Evolutionary conservation across 352 stramenopile species (phyloP).

Genomic region (Phytophthora idaei): DNA sequence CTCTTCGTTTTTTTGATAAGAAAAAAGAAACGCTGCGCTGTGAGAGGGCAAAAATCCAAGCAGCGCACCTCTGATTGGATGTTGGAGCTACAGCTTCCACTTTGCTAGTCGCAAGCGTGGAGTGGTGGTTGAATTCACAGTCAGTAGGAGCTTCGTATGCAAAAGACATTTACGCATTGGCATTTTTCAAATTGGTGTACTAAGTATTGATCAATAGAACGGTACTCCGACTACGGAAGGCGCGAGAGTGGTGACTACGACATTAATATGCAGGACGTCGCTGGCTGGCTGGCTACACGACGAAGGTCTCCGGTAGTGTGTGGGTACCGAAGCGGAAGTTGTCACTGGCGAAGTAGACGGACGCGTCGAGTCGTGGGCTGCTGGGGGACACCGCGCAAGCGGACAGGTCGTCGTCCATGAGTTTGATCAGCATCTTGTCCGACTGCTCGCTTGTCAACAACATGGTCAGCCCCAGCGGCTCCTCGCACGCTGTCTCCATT

Average conservation of each 20-base stretch:
- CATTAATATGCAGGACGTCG: neutral
- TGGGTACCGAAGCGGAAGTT: slow-evolving; percentile 23
- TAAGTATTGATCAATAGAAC: slow-evolving; percentile 5
- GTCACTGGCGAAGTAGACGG: slow-evolving; percentile 20
- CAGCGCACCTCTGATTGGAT: slow-evolving; percentile 14
- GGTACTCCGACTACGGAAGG: slow-evolving; percentile 1
- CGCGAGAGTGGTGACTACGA: slow-evolving; percentile 7
- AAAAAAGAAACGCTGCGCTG: too few relatives aligned
- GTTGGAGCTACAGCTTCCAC: neutral
- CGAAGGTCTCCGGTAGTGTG: slow-evolving; percentile 34
- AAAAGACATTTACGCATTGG: slow-evolving; percentile 7
- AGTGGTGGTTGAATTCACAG: slow-evolving; percentile 31
- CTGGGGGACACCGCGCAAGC: slow-evolving; percentile 9
- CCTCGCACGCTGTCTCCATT: slow-evolving; percentile 7
- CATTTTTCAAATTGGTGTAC: slow-evolving; percentile 3
- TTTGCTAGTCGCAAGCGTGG: slow-evolving; percentile 33
- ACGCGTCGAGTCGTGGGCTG: slow-evolving; percentile 14
- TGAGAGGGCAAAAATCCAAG: slow-evolving; percentile 9
- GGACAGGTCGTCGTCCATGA: slow-evolving; percentile 36
- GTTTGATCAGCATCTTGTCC: slow-evolving; percentile 34
- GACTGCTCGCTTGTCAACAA: slow-evolving; percentile 28
- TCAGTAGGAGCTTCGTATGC: slow-evolving; percentile 11
- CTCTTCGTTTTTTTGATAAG: slow-evolving; percentile 2
- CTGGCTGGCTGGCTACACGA: slow-evolving; percentile 16
- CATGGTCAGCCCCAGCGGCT: slow-evolving; percentile 25